Conservation (phyloP, 2,329 filamentous ascomycete genomes). For the Diaporthe sp. region DNA sequence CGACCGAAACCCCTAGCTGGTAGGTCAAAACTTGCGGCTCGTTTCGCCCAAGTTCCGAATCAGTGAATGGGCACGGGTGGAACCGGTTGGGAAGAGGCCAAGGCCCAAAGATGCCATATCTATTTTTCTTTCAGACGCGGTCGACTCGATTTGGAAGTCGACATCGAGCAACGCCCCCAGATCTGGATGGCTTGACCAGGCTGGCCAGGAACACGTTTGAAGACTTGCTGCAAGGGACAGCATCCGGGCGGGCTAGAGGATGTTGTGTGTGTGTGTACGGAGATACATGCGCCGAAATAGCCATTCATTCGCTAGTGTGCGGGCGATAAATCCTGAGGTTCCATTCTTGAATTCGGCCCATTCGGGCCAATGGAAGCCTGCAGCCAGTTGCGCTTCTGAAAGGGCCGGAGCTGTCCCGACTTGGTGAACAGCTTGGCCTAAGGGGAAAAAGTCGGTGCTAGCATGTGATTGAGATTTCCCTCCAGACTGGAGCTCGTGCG, state of each 20-base stretch:
- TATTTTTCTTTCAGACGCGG: constrained; percentile 6
- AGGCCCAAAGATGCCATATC: neutral
- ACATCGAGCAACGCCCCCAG: constrained; percentile 30
- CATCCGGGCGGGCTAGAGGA: constrained; percentile 17
- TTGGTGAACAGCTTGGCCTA: constrained; percentile 3
- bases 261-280: constrained; percentile 17
- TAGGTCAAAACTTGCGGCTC: constrained; percentile 31
- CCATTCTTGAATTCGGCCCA: constrained; percentile 25
- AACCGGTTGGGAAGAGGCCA: constrained; percentile 23
- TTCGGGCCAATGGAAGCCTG: constrained; percentile 29
- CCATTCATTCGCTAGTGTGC: constrained; percentile 16
- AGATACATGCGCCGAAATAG: constrained; percentile 26
- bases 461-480: constrained; percentile 25
- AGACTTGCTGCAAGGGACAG: constrained; percentile 33
- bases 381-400: constrained; percentile 8
- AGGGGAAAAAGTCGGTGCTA: constrained; percentile 6
- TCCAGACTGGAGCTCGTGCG: neutral
- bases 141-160: constrained; percentile 34
- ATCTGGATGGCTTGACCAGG: constrained; percentile 24
- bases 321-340: constrained; percentile 3
- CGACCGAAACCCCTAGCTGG: constrained; percentile 30
- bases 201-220: constrained; percentile 16
- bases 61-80: constrained; percentile 22
- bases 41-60: constrained; percentile 41
- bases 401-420: constrained; percentile 26